Base-by-base conservation (phyloP, 2,329 filamentous ascomycete genomes). In the Cucurbitaria berberidis region DNA sequence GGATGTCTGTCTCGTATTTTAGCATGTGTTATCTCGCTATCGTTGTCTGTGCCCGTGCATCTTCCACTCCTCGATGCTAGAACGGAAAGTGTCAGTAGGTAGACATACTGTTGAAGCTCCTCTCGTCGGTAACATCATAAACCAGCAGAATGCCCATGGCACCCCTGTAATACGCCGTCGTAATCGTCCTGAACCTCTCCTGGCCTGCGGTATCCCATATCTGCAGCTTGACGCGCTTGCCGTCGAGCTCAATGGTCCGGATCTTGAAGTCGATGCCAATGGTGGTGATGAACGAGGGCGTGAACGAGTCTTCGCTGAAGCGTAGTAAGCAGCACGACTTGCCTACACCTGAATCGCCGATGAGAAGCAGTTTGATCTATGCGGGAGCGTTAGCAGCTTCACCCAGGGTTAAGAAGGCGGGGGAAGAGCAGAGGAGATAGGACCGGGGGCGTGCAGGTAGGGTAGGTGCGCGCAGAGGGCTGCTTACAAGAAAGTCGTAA, bases 211-310 rank as follows among this genome's bases (percentile, higher is more conserved):
- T 99, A 75, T 99, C 95, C 95, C 95, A 99, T 80, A 99, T 99
- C 82, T 99, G 95, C 75, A 99, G 82, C 84, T 99, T 99, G 71
- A 99, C 95, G 60, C 93, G 86, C 86, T 99, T 99, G 76, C 93
- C 93, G 80, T 99, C 95, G 67, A 99, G 84, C 81, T 99, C 95
- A 80, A 99, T 99, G 63, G 95, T 99, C 66, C 95, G 87, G 76
- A 99, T 99, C 85, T 99, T 99, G 84, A 99, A 99, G 81, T 99
- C 95, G 82, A 99, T 98, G 67, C 95, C 95, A 79, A 99, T 99
- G 60, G 95, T 99, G 59, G 93, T 96, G 82, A 97, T 97, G 84
- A 96, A 97, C 68, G 91, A 96, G 38, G 93, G 93, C 47, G 93
- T 97, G 81, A 96, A 97, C 41, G 91, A 96, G 82, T 97, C 93